Evolutionary conservation across 2,329 filamentous ascomycete genomes (phyloP), one percentile per base, ranked within the genome.

Genomic region (Mycocentrospora acerina): DNA sequence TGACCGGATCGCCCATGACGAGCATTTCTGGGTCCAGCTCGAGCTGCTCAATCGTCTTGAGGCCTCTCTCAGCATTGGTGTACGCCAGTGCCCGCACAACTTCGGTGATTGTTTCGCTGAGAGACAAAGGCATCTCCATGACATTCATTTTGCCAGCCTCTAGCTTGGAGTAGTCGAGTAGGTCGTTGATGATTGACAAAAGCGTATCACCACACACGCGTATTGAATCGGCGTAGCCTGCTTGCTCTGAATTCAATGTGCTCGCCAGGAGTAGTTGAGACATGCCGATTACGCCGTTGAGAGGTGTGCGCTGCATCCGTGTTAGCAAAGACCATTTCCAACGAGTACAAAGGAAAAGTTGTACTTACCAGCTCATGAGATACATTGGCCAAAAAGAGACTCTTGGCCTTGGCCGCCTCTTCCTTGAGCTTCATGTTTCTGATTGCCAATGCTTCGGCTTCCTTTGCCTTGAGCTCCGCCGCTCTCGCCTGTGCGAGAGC

Each of bases 331-430:
- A 16, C 7, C 10, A 12, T 15, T 31, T 89, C 19, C 12, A 18
- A 22, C 22, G 12, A 7, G 13, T 16, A n/a, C 12, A 33, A n/a
- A 22, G 19, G 5, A 22, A 22, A 15, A 24, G n/a, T n/a, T n/a
- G n/a, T n/a, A 19, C 27, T 26, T 24, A 36, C 39, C 41, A 91
- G 70, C 67, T 91, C 75, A 46, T 70, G 67, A 3, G 71, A 75
- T 3, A 78, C 75, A 35, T 78, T 78, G 4, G 75, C 75, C 3
- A 78, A 57, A 62, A 91, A 91, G 40, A 90, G 88, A 2, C 83
- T 86, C 64, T 91, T 91, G 26, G 86, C 87, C 66, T 86, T 88
- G 15, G 86, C 86, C 9, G 87, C 87, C 64, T 91, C 87, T 60
- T 91, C 86, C 12, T 88, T 88, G 26, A 90, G 76, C 66, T 87